phyloP scores from a whole-genome alignment of 192 early-diverging fungal genomes.

The Coemansia aciculifera region DNA sequence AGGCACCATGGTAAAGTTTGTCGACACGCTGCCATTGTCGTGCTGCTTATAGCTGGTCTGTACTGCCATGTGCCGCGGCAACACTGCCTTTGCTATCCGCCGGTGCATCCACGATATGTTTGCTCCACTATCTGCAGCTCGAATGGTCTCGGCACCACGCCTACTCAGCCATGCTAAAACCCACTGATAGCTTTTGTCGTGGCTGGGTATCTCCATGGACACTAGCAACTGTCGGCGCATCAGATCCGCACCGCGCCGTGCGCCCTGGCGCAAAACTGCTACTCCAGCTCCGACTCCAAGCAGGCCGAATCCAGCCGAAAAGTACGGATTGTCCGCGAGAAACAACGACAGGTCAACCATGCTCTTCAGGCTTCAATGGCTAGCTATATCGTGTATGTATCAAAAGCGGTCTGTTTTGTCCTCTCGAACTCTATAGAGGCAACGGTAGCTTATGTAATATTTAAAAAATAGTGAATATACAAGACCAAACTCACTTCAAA shows the following conservation, averaged over 20 bases:
- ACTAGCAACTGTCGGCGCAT: slow-evolving; percentile 79
- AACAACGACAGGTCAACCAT: slow-evolving; percentile 59
- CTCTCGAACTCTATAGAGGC: background rate
- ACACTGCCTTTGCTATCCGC: slow-evolving; percentile 53
- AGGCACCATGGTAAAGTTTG: slow-evolving; percentile 84
- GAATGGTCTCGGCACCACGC: slow-evolving; percentile 33
- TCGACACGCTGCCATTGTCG: slow-evolving; percentile 85
- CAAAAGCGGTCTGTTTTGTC: background rate
- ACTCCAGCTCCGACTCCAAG: slow-evolving; percentile 85
- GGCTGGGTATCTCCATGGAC: slow-evolving; percentile 90
- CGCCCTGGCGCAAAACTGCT: slow-evolving; percentile 73
- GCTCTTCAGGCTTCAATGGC: background rate
- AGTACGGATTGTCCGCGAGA: slow-evolving; percentile 81
- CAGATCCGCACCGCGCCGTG: slow-evolving; percentile 66
- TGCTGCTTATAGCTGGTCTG: slow-evolving; percentile 86
- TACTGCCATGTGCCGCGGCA: slow-evolving; percentile 76
- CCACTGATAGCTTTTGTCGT: slow-evolving; percentile 94
- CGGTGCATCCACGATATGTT: slow-evolving; percentile 54
- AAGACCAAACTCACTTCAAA: background rate
- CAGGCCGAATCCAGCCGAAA: slow-evolving; percentile 92
- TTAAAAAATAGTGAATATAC: background rate
- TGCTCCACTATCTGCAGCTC: slow-evolving; percentile 12
- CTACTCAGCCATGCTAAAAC: slow-evolving; percentile 87
- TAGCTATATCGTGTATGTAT: background rate
- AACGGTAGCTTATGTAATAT: background rate